Percentiles rank a stretch among this genome's conserved stretches.
Conservation (phyloP, 345 rosid genomes). For the Theobroma cacao region DNA sequence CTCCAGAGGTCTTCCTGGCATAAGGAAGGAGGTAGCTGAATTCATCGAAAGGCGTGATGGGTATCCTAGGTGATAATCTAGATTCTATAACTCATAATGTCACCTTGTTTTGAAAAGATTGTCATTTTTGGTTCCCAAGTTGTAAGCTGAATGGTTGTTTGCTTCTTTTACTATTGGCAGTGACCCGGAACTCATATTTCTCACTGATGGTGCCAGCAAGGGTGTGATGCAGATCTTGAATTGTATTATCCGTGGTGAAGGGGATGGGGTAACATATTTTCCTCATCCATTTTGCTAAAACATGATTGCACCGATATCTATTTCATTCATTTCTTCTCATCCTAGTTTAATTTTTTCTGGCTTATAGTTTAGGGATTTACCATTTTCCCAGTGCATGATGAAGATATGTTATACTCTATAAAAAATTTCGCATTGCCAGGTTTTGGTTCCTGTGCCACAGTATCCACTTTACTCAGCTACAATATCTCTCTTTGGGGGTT, state of each 20-base stretch:
- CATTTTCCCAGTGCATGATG: neutral
- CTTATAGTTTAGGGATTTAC: conserved; percentile 6
- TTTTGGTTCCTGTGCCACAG: conserved; percentile 97
- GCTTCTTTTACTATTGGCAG: conserved; percentile 43
- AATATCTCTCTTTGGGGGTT: conserved; percentile 81
- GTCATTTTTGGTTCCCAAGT: conserved; percentile 5
- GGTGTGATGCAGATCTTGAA: conserved; percentile 98
- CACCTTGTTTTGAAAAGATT: neutral
- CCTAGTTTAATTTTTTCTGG: neutral
- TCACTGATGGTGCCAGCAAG: conserved; percentile 99
- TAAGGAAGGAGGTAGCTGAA: conserved; percentile 93
- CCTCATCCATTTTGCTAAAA: conserved; percentile 1
- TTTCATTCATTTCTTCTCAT: neutral
- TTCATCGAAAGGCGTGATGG: conserved; percentile 95
- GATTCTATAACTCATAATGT: conserved; percentile 1
- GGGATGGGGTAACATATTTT: conserved; percentile 78
- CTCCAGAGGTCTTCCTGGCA: conserved; percentile 87
- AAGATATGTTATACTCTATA: neutral
- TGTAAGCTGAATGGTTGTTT: conserved; percentile 23
- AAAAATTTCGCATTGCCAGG: conserved; percentile 33
- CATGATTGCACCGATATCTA: neutral
- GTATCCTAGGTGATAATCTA: conserved; percentile 75
- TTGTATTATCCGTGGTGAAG: conserved; percentile 70
- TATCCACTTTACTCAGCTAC: conserved; percentile 98
- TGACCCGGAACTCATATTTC: conserved; percentile 93